A percentile compares a stretch with the other conserved stretches of the same genome.
Evolutionary conservation across 2,329 filamentous ascomycete genomes (phyloP).

Genomic region (Colletotrichum tofieldiae): DNA sequence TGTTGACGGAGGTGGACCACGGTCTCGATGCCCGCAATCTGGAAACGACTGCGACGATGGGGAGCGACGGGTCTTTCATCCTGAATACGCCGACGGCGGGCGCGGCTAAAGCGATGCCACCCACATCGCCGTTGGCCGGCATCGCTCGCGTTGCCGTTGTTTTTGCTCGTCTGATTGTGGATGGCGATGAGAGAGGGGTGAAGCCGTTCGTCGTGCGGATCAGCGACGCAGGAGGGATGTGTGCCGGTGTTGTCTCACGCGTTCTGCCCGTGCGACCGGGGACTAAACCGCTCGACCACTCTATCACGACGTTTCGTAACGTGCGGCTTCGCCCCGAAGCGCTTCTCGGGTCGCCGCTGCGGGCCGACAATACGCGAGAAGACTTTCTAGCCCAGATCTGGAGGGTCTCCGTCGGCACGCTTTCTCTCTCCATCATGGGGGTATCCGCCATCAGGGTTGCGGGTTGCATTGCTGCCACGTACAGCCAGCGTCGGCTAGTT

Average conservation of each 20-base stretch:
- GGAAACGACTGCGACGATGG: constrained; percentile 55
- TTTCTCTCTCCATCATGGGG: too few species aligned
- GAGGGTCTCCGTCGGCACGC: constrained; percentile 48
- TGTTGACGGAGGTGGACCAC: constrained; percentile 58
- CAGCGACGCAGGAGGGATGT: constrained; percentile 47
- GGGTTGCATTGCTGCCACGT: constrained; percentile 45
- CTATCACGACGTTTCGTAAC: constrained; percentile 53
- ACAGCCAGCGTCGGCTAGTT: constrained; percentile 44
- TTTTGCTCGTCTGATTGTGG: constrained; percentile 51
- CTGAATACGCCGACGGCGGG: constrained; percentile 51
- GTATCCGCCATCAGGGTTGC: too few species aligned
- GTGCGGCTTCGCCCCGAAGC: constrained; percentile 47
- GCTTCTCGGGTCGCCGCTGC: constrained; percentile 47
- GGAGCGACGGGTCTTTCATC: constrained; percentile 52
- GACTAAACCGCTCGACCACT: constrained; percentile 50
- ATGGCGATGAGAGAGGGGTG: constrained; percentile 48
- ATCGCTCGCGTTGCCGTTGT: constrained; percentile 51
- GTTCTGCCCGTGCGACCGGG: constrained; percentile 49
- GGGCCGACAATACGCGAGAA: constrained; percentile 41
- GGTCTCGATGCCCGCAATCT: constrained; percentile 57
- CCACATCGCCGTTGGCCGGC: constrained; percentile 46
- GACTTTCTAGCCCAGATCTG: constrained; percentile 49
- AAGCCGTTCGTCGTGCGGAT: constrained; percentile 52
- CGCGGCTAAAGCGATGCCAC: constrained; percentile 53
- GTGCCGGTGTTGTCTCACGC: constrained; percentile 48